phyloP scores from a whole-genome alignment of 768 basidiomycete species.

The Termitomyces titanicus region DNA sequence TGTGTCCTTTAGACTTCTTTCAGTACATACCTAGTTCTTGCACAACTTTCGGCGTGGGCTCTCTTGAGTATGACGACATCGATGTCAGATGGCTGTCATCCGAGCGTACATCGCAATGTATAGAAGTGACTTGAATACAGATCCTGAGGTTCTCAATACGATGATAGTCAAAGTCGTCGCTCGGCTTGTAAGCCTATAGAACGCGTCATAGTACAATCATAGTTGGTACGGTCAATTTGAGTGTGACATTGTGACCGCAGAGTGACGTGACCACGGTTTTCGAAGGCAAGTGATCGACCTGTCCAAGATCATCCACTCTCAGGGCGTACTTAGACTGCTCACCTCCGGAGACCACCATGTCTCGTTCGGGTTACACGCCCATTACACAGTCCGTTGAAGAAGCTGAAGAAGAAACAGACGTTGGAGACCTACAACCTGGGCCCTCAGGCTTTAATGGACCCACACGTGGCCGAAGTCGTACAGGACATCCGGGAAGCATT shows the following conservation, averaged over 20 bases:
- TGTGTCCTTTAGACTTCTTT: not conserved
- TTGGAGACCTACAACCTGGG: slow-evolving; percentile 26
- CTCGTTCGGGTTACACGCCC: slow-evolving; percentile 47
- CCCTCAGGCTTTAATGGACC: slow-evolving; percentile 22
- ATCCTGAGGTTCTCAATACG: no score
- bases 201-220: no score
- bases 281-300: slow-evolving; percentile 2
- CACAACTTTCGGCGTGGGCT: no score
- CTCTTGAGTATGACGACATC: no score
- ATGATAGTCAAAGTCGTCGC: no score
- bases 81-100: no score
- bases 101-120: no score
- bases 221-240: no score
- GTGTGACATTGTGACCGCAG: no score
- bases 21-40: no score
- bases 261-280: not conserved
- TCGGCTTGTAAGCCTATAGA: no score
- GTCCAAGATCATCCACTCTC: not conserved
- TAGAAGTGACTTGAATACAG: no score
- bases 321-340: slow-evolving; percentile 2
- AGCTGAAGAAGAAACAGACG: slow-evolving; percentile 38
- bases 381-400: slow-evolving; percentile 39
- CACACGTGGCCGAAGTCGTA: slow-evolving; percentile 31
- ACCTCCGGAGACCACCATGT: slow-evolving; percentile 14
- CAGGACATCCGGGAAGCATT: slow-evolving; percentile 57